Evolutionary conservation across 306 rosid species (phyloP), one percentile per base, ranked within the genome.

Genomic region (Pyrus bretschneideri): DNA sequence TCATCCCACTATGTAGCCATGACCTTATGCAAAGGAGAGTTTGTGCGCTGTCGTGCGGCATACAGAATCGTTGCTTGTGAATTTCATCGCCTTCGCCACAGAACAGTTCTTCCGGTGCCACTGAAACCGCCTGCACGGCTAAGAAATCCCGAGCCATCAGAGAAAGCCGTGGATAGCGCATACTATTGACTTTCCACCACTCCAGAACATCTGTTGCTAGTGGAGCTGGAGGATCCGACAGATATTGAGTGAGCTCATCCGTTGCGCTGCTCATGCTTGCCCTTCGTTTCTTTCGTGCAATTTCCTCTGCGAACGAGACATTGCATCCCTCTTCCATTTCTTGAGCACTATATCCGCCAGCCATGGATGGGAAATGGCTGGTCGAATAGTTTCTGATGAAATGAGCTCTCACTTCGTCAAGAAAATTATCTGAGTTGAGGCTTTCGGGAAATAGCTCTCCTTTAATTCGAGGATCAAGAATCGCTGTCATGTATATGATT

Each of bases 141-240:
- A 96, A 84, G 85, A 92, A 96, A 74, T 96, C 99, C 81, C 93
- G 87, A 67, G 98, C 97, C 99, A 96, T 96, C 69, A 91, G 82
- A 23, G 97, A 96, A 27, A 96, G 90, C 25, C 96, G 89, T 2
- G 98, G 98, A 81, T 92, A 91, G 18, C 99, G 96, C 61, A 93
- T 58, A 52, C 89, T 83, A 71, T 92, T 96, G 73, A 88, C 91
- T 84, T 89, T 92, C 99, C 99, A 96, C 99, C 99, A 96, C 70
- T 92, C 99, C 21, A 92, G 83, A 74, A 92, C 97, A 79, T 96
- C 99, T 3, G 93, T 92, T 78, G 91, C 86, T 82, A 92, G 86
- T 6, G 97, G 87, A 80, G 99, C 98, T 11, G 97, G 97, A 57
- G 91, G 85, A 80, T 96, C 99, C 0, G 96, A 88, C 11, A 96